Base-by-base conservation (phyloP, 768 basidiomycete species). In the Tubosaeta sp. region DNA sequence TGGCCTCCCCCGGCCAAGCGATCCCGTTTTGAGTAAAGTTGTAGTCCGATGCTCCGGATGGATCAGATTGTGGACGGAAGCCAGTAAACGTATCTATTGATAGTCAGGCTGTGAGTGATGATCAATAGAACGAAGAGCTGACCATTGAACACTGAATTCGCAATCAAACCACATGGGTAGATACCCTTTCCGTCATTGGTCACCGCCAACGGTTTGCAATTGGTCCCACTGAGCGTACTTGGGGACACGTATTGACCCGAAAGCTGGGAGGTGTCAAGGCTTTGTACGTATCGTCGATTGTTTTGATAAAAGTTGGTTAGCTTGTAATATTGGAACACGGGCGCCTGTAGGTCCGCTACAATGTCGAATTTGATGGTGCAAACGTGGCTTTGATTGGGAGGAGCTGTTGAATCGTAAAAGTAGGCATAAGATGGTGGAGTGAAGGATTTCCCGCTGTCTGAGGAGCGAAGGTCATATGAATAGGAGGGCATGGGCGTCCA, bases 121-220 rank as follows among this genome's bases (percentile, higher is more conserved):
- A 41, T 32, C 34, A 6, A 32, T 13, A 38, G 51, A 33, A 19
- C 26, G 26, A 16, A 17, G 19, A 19, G 12, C 81, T 33, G 45
- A 91, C 93, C 95, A 64, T 99, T 99, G 76, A 97, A 99, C 10
- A 93, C 35, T 2, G 93, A 97, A 72, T 99, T 99, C 42, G 97
- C 97, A 57, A 99, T 95, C 57, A 99, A 75, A 37, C 97, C 97
- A 60, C 97, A 99, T 2, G 97, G 97, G 64, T 95, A 99, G 66
- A 93, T 82, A 9, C 80, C 75, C 62, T 78, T 82, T 52, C 72
- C 71, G 46, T 77, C 69, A 12, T 59, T 59, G 6, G 70, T 69
- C 5, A 75, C 65, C n/a, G 78, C 88, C 43, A 95, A 76, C 3
- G 97, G 97, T 67, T 91, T 88, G 79, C 97, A 99, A 63, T 95